These are phyloP conservation scores for Saccharomycopsis babjevae DNA, from an alignment of 805 yeast species.

Conservation along the genomic window DNA sequence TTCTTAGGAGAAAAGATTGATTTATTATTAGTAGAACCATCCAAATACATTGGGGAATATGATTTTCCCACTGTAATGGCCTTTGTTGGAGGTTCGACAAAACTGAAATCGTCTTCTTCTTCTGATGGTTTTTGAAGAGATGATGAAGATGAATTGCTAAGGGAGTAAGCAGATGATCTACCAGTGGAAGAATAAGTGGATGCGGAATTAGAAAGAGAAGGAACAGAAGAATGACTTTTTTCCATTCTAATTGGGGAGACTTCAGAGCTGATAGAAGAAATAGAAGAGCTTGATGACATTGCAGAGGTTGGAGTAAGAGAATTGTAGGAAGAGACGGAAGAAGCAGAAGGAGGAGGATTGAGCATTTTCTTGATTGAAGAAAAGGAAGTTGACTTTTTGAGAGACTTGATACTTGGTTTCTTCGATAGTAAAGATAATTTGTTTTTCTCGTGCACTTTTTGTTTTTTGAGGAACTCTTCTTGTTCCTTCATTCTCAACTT, in stretches of 20 bases:
- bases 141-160: conserved; percentile 13
- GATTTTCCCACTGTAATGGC: background rate
- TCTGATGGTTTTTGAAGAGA: conserved; percentile 9
- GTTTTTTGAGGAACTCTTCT: conserved; percentile 12
- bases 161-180: conserved; percentile 13
- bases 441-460: conserved; percentile 10
- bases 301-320: conserved; percentile 10
- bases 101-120: conserved; percentile 18
- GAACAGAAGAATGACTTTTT: conserved; percentile 8
- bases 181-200: conserved; percentile 12
- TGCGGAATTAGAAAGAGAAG: conserved; percentile 16
- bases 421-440: conserved; percentile 1
- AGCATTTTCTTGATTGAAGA: conserved; percentile 15
- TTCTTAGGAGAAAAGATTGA: conserved; percentile 16
- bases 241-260: conserved; percentile 12
- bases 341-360: conserved; percentile 14
- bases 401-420: conserved; percentile 16
- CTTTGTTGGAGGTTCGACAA: conserved; percentile 18
- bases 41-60: conserved; percentile 13
- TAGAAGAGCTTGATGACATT: conserved; percentile 18
- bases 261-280: conserved; percentile 16
- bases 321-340: conserved; percentile 15
- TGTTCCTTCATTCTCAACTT: conserved; percentile 24
- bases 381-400: conserved; percentile 14
- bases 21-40: conserved; percentile 2